Conservation (phyloP, 768 basidiomycete genomes). For the Xerocomus spinulosus region DNA sequence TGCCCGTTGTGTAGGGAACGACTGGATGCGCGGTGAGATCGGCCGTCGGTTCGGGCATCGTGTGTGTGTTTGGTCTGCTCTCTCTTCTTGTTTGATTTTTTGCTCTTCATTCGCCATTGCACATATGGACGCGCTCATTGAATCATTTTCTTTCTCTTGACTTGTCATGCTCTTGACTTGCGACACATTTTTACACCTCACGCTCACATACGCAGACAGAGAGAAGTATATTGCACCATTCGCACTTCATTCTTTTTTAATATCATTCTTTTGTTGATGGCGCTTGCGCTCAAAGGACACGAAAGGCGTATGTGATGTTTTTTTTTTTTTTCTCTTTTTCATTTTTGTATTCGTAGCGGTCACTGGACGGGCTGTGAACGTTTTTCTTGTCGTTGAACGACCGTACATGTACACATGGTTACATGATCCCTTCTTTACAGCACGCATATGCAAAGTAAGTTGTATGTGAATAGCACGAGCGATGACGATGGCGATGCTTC, state of each 20-base stretch:
- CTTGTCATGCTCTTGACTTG: slow-evolving; percentile 2
- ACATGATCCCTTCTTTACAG: not conserved
- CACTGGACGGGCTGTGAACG: too few species aligned
- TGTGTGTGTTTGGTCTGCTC: not conserved
- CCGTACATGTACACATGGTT: not conserved
- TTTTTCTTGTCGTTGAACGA: slow-evolving; percentile 11
- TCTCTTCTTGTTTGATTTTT: not conserved
- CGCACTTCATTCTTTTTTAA: slow-evolving; percentile 25
- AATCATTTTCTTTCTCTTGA: not conserved
- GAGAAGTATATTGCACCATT: slow-evolving; percentile 13
- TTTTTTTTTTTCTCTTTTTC: not conserved
- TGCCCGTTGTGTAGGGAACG: slow-evolving; percentile 63
- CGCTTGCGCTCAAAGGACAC: slow-evolving; percentile 4
- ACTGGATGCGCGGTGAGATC: slow-evolving; percentile 29
- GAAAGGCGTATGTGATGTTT: not conserved
- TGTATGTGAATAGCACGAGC: too few species aligned
- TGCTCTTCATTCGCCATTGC: slow-evolving; percentile 3
- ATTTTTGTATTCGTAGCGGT: too few species aligned
- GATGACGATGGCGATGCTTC: not conserved
- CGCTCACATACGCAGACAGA: not conserved
- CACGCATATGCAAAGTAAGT: too few species aligned
- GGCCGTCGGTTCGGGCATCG: not conserved
- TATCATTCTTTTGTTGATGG: slow-evolving; percentile 23
- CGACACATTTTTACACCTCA: not conserved
- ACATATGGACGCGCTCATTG: slow-evolving; percentile 13